Evolutionary conservation across 176 grass and related monocot genomes (phyloP).

Genomic region (Elaeis guineensis): DNA sequence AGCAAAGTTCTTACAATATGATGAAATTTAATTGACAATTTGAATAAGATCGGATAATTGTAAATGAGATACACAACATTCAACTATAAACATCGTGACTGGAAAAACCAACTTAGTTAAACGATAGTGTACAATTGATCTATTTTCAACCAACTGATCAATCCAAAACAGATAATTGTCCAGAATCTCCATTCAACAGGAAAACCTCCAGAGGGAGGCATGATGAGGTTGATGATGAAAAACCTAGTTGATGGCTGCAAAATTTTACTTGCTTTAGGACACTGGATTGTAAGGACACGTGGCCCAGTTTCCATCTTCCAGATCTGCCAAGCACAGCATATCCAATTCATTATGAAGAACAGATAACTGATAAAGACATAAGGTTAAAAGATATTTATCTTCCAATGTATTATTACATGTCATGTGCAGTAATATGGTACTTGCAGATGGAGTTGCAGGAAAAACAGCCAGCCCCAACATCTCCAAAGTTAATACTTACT

Average conservation of each 20-base stretch:
- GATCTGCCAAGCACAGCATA: conserved; percentile 30
- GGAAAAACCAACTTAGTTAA: too few relatives aligned
- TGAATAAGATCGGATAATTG: too few relatives aligned
- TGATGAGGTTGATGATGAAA: conserved; percentile 6
- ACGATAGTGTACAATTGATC: too few relatives aligned
- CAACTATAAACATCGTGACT: too few relatives aligned
- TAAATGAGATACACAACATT: too few relatives aligned
- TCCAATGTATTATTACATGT: background rate
- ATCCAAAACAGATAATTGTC: conserved; percentile 77
- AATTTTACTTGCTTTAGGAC: conserved; percentile 82
- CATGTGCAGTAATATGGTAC: background rate
- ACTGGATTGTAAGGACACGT: conserved; percentile 63
- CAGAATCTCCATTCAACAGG: conserved; percentile 80
- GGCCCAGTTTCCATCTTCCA: conserved; percentile 93
- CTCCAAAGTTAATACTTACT: too few relatives aligned
- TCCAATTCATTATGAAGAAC: background rate
- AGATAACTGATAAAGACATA: background rate
- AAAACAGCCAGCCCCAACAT: too few relatives aligned
- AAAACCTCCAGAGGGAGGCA: conserved; percentile 79
- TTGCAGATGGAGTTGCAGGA: too few relatives aligned
- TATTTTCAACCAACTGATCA: conserved; percentile 39
- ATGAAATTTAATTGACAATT: too few relatives aligned
- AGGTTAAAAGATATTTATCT: background rate
- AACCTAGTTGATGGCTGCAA: conserved; percentile 71
- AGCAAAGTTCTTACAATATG: too few relatives aligned